Evolutionary conservation across 805 yeast species (phyloP), one percentile per base, ranked within the genome.

Genomic region (Barnettozyma vustinii): DNA sequence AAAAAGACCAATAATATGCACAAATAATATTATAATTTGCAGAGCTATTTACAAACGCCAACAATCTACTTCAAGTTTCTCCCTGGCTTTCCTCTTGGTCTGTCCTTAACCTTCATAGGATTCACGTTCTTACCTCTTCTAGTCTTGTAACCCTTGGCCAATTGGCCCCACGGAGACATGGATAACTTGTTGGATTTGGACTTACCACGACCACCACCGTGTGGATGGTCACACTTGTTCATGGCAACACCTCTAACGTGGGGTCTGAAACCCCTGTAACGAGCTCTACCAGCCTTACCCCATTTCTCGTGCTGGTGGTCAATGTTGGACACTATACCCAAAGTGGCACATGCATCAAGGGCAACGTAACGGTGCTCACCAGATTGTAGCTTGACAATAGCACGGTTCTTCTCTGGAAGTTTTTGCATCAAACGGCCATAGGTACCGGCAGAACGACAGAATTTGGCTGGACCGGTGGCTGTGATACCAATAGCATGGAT

Each of bases 201-300:
- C 70, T 94, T 94, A 80, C 99, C 99, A 78, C 99, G 84, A 73
- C 99, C 99, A 84, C 99, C 99, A 76, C 99, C 99, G 63, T 89
- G 91, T 56, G 99, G 99, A 74, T 94, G 99, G 70, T 94, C 97
- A 65, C 83, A 81, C 55, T 94, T 94, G 72, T 94, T 94, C 96
- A 88, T 89, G 44, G 99, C 98, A 59, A 89, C 87, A 79, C 99
- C 99, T 75, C 99, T 85, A 37, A 91, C 97, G 45, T 84, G 81
- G 35, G 99, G 99, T 69, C 98, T 83, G 62, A 85, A 83, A 55
- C 98, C 99, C 64, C 86, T 74, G 76, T 90, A 84, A 67, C 99
- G 84, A 46, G 84, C 76, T 69, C 97, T 81, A 62, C 99, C 99
- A 21, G 99, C 99, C 68, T 94, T 94, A 76, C 99, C 99, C 72